These are phyloP conservation scores for Blastobotrys niveus DNA, from an alignment of 1,139 yeast species.

Conservation along the genomic window DNA sequence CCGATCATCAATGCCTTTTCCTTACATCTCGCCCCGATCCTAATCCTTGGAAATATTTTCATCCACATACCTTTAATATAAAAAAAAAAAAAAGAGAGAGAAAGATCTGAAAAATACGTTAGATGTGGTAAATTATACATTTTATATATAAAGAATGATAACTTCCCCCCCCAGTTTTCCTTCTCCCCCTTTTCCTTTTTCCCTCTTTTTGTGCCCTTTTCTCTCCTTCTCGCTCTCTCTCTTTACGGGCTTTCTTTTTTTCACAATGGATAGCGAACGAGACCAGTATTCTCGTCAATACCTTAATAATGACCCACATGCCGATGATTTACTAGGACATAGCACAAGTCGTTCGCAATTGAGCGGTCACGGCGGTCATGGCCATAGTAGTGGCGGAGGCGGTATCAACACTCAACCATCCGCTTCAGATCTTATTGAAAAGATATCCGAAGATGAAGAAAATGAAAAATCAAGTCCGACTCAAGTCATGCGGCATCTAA, in stretches of 20 bases:
- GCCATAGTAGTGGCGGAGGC: too few species aligned
- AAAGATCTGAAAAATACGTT: too few species aligned
- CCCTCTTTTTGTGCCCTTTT: not conserved
- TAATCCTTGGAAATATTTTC: not conserved
- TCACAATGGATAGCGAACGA: too few species aligned
- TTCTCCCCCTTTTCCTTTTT: too few species aligned
- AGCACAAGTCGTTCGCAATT: not conserved
- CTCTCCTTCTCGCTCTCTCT: not conserved
- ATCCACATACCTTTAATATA: not conserved
- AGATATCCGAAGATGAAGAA: slow-evolving; percentile 1
- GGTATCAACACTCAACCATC: slow-evolving; percentile 1
- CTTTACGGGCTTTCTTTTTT: too few species aligned
- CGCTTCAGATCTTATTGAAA: slow-evolving; percentile 9
- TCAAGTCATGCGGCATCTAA: slow-evolving; percentile 39
- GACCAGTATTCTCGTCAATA: not conserved
- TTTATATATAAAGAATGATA: too few species aligned
- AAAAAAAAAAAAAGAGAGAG: not conserved
- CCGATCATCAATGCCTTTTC: too few species aligned
- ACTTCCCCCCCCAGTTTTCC: too few species aligned
- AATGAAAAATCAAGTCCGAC: slow-evolving; percentile 38
- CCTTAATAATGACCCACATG: not conserved
- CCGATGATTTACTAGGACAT: too few species aligned
- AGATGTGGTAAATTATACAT: too few species aligned
- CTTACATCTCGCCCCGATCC: too few species aligned
- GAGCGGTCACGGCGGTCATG: too few species aligned